Conservation (phyloP, 345 rosid genomes). For the Populus euphratica region DNA sequence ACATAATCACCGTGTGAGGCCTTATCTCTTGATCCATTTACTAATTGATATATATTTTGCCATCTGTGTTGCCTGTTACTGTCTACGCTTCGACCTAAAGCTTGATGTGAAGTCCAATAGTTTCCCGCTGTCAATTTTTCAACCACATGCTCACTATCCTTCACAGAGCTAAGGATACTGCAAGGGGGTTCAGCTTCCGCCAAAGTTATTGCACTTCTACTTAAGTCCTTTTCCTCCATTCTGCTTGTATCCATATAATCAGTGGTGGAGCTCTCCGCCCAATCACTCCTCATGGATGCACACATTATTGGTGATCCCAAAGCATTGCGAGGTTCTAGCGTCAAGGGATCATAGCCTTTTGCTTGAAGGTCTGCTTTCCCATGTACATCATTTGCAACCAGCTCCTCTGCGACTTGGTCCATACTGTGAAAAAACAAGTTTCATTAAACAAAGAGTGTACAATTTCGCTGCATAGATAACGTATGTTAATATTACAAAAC, state of each 20-base stretch:
- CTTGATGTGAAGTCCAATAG: slow-evolving; percentile 24
- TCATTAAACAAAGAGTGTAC: too few relatives aligned
- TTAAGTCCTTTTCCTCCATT: slow-evolving; percentile 11
- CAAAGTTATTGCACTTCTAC: slow-evolving; percentile 19
- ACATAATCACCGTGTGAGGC: slow-evolving; percentile 32
- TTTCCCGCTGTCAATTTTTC: slow-evolving; percentile 44
- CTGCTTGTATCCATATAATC: slow-evolving; percentile 14
- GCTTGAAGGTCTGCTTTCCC: slow-evolving; percentile 23
- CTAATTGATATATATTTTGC: slow-evolving; percentile 28
- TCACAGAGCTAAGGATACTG: slow-evolving; percentile 15
- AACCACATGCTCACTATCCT: slow-evolving; percentile 26
- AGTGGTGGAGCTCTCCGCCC: slow-evolving; percentile 32
- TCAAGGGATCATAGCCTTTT: slow-evolving; percentile 35
- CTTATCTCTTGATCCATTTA: slow-evolving; percentile 25
- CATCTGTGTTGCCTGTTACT: slow-evolving; percentile 28
- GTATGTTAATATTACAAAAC: too few relatives aligned
- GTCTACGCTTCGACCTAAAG: slow-evolving; percentile 28
- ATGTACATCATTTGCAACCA: slow-evolving; percentile 28
- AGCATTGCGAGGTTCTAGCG: slow-evolving; percentile 30
- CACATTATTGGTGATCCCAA: slow-evolving; percentile 27
- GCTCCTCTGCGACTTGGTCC: slow-evolving; percentile 47
- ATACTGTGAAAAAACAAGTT: slow-evolving; percentile 24
- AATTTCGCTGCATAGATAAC: too few relatives aligned
- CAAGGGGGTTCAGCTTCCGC: slow-evolving; percentile 17
- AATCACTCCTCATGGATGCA: slow-evolving; percentile 26